Percentiles rank a stretch among this genome's conserved stretches.
Evolutionary conservation across 208 protist genomes (phyloP).

Genomic region (Vickermania ingenoplastis): DNA sequence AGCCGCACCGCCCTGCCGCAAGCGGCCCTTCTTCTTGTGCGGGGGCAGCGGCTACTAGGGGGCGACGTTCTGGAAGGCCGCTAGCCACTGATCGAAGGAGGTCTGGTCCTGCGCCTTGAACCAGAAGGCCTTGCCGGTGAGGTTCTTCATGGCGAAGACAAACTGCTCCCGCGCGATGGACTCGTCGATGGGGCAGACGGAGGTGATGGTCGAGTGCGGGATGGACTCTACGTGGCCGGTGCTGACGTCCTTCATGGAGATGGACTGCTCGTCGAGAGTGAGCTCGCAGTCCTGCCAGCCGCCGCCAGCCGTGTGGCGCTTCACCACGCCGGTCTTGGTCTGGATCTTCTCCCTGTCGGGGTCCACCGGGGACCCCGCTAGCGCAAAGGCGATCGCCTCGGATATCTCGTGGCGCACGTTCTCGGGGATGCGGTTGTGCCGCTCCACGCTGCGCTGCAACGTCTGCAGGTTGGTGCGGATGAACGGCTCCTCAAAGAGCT

Average conservation of each 20-base stretch:
- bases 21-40: too few relatives aligned
- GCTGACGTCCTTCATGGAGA: constrained; percentile 34
- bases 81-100: constrained; percentile 54
- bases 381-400: constrained; percentile 40
- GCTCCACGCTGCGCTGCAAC: constrained; percentile 65
- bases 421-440: constrained; percentile 50
- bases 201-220: constrained; percentile 49
- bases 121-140: constrained; percentile 75
- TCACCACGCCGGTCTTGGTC: constrained; percentile 29
- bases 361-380: constrained; percentile 26
- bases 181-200: constrained; percentile 77
- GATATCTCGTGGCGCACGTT: constrained; percentile 52
- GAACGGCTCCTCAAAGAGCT: constrained; percentile 63
- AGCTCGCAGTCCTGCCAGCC: constrained; percentile 79
- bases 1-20: too few relatives aligned
- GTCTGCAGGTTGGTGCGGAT: constrained; percentile 50
- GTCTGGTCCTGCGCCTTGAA: constrained; percentile 39
- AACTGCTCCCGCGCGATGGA: constrained; percentile 58
- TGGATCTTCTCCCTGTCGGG: constrained; percentile 23
- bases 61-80: constrained; percentile 43
- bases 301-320: constrained; percentile 59
- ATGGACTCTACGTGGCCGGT: constrained; percentile 35
- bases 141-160: constrained; percentile 81
- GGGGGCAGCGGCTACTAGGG: too few relatives aligned
- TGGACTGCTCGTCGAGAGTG: constrained; percentile 27